Evolutionary conservation across 202 grass and related monocot species (phyloP).

Genomic region (Schoenoplectus triqueter): DNA sequence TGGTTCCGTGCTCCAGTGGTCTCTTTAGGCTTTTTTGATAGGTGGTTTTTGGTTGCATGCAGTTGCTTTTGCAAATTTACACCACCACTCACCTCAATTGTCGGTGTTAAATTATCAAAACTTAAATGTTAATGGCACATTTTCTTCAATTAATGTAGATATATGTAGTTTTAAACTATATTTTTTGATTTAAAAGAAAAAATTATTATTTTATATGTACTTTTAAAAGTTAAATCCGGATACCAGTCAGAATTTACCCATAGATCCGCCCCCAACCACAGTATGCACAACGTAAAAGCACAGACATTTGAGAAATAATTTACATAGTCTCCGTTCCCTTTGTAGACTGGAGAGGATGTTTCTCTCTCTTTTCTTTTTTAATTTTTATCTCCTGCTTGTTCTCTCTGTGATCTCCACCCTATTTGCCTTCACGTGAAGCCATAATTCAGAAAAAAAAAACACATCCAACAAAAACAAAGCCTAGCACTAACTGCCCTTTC

Average conservation of each 20-base stretch:
- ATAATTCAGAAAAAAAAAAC: slow-evolving; percentile 52
- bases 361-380: not conserved
- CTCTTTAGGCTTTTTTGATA: slow-evolving; percentile 20
- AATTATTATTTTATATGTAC: too few species aligned
- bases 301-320: not conserved
- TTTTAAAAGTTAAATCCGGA: too few species aligned
- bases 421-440: slow-evolving; percentile 62
- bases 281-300: not conserved
- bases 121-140: too few species aligned
- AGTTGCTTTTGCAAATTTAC: not conserved
- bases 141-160: too few species aligned
- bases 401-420: slow-evolving; percentile 32
- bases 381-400: not conserved
- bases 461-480: slow-evolving; percentile 56
- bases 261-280: too few species aligned
- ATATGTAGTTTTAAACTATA: too few species aligned
- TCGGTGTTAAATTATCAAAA: not conserved
- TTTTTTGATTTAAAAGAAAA: too few species aligned
- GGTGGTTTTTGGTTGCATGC: not conserved
- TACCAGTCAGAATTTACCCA: too few species aligned
- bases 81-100: slow-evolving; percentile 20
- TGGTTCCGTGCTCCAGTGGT: slow-evolving; percentile 46
- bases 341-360: not conserved
- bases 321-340: not conserved
- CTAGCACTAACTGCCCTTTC: slow-evolving; percentile 41